Conservation (phyloP, 345 rosid species). For the Jatropha curcas region DNA sequence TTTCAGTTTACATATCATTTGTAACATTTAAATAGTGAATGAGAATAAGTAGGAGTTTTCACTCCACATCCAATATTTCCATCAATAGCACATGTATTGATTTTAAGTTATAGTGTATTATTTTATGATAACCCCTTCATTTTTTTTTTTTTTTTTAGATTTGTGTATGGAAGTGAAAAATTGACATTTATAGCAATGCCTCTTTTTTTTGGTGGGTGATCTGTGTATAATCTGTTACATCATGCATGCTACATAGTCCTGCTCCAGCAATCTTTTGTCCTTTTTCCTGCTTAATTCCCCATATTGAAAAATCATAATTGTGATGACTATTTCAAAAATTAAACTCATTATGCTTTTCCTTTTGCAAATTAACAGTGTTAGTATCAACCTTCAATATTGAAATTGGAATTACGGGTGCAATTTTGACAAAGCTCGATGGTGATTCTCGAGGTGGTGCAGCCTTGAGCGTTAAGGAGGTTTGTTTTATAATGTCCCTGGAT, state of each 20-base stretch:
- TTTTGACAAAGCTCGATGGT: constrained; percentile 96
- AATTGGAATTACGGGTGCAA: constrained; percentile 99
- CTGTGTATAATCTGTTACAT: no score
- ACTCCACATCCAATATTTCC: background rate
- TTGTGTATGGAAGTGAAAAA: background rate
- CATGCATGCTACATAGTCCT: no score
- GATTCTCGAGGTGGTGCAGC: constrained; percentile 99
- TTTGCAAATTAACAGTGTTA: constrained; percentile 55
- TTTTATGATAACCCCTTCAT: background rate
- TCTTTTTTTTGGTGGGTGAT: background rate
- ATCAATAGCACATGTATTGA: background rate
- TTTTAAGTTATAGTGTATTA: background rate
- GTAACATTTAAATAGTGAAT: background rate
- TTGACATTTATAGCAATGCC: background rate
- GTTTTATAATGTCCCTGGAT: constrained; percentile 17
- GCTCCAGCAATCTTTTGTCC: no score
- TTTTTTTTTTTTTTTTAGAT: background rate
- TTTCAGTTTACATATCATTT: background rate
- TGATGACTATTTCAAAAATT: background rate
- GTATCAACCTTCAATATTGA: constrained; percentile 94
- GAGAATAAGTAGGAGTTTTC: background rate
- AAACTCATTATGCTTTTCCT: background rate
- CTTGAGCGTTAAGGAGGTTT: constrained; percentile 95
- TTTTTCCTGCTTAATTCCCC: no score
- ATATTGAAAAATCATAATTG: background rate